A percentile compares a stretch with the other conserved stretches of the same genome.
Conservation (phyloP, 225 moss, liverwort and hornwort species). For the Thuidium tamariscinum region DNA sequence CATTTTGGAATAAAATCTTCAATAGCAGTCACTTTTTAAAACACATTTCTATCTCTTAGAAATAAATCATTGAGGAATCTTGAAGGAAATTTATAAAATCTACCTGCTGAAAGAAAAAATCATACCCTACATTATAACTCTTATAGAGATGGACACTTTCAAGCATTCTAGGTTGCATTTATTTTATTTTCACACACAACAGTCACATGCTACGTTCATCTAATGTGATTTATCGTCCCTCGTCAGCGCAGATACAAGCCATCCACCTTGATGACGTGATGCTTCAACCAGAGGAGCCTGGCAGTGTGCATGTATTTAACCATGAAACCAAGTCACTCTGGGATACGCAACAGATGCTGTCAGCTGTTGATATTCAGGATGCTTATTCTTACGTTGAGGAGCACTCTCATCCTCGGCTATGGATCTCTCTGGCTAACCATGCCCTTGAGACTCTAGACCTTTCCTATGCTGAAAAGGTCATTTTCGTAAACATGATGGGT, state of each 20-base stretch:
- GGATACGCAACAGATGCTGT: slow-evolving; percentile 79
- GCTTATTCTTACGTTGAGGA: slow-evolving; percentile 87
- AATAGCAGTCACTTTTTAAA: background rate
- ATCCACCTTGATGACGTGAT: slow-evolving; percentile 84
- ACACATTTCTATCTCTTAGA: background rate
- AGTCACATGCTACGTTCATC: background rate
- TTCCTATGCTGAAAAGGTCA: slow-evolving; percentile 74
- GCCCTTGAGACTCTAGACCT: slow-evolving; percentile 73
- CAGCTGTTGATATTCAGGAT: slow-evolving; percentile 81
- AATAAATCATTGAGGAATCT: background rate
- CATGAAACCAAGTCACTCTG: slow-evolving; percentile 90
- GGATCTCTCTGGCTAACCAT: slow-evolving; percentile 85
- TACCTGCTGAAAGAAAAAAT: background rate
- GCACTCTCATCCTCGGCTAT: slow-evolving; percentile 88
- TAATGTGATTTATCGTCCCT: background rate
- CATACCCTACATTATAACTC: background rate
- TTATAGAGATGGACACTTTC: background rate
- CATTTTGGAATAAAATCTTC: background rate
- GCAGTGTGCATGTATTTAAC: slow-evolving; percentile 60
- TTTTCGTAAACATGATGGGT: background rate
- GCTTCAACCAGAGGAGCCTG: slow-evolving; percentile 69
- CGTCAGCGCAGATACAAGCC: slow-evolving; percentile 62
- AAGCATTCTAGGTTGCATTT: background rate
- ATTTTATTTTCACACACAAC: background rate
- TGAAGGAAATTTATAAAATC: too few species aligned